A percentile compares a stretch with the other conserved stretches of the same genome.
Conservation (phyloP, 164 flowering plant species). For the Vitis rupestris region DNA sequence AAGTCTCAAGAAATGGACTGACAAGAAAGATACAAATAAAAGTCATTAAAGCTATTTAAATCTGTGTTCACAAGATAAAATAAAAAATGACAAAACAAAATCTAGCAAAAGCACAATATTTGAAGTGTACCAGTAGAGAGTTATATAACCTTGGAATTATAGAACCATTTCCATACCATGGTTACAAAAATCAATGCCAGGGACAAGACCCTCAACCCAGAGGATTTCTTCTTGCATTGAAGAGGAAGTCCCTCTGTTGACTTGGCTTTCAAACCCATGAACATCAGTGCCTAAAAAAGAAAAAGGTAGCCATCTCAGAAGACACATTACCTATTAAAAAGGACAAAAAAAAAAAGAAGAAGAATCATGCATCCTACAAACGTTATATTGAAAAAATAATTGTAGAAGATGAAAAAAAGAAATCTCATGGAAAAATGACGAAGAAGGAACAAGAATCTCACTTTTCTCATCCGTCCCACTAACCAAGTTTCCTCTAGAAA, state of each 20-base stretch:
- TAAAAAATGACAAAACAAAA: background rate
- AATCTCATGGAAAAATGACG: background rate
- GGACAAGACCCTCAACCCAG: slow-evolving; percentile 97
- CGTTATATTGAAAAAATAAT: background rate
- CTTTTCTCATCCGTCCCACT: slow-evolving; percentile 29
- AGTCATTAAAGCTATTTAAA: background rate
- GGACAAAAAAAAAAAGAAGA: background rate
- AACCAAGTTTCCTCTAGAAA: slow-evolving; percentile 24
- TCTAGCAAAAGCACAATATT: background rate
- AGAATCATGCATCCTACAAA: background rate
- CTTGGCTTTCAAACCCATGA: slow-evolving; percentile 19
- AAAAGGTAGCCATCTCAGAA: slow-evolving; percentile 3
- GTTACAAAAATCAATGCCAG: slow-evolving; percentile 98
- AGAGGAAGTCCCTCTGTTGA: slow-evolving; percentile 20
- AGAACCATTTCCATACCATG: slow-evolving; percentile 58
- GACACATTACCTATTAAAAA: background rate
- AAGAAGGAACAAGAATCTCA: slow-evolving; percentile 20
- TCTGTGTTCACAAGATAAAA: background rate
- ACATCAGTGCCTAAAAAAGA: slow-evolving; percentile 12
- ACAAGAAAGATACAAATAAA: background rate
- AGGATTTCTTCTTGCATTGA: slow-evolving; percentile 49
- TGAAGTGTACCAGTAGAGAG: background rate
- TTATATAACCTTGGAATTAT: background rate
- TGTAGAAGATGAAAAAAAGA: background rate
- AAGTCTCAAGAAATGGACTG: background rate